These are phyloP conservation scores for Cutaneotrichosporon sp. DNA, from an alignment of 1,284 basidiomycete species.

Conservation along the genomic window DNA sequence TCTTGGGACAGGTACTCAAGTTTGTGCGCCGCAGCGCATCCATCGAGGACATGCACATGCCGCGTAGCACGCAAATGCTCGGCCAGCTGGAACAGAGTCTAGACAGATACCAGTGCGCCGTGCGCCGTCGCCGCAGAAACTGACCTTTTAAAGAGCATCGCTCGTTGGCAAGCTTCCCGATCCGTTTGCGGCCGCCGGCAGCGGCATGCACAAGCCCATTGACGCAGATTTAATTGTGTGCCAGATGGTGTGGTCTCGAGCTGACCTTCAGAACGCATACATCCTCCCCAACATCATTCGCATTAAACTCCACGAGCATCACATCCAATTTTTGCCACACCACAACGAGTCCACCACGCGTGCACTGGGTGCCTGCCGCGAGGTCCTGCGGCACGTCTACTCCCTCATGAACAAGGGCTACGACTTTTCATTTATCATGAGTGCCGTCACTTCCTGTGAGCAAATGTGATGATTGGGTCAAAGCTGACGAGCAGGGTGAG, in stretches of 20 bases:
- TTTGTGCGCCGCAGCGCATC: constrained; percentile 21
- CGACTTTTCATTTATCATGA: constrained; percentile 28
- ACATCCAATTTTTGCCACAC: constrained; percentile 30
- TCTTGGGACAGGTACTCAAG: constrained; percentile 29
- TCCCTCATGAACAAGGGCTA: constrained; percentile 26
- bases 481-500: neutral
- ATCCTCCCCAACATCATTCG: constrained; percentile 29
- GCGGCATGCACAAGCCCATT: constrained; percentile 23
- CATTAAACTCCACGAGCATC: constrained; percentile 41
- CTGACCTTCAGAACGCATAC: constrained; percentile 25
- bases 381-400: constrained; percentile 29
- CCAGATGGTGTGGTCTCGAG: constrained; percentile 20
- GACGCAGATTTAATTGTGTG: constrained; percentile 32
- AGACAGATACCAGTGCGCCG: constrained; percentile 19
- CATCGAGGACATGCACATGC: constrained; percentile 9
- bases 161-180: constrained; percentile 17
- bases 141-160: constrained; percentile 4
- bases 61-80: constrained; percentile 23
- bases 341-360: constrained; percentile 24
- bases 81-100: constrained; percentile 29
- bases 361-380: constrained; percentile 27
- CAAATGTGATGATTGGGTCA: neutral
- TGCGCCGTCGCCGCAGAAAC: constrained; percentile 17
- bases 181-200: constrained; percentile 25
- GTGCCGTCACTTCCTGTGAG: constrained; percentile 30